These are phyloP conservation scores for Haematococcus sp. DNA, from an alignment of 139 green algal species.

Conservation along the genomic window DNA sequence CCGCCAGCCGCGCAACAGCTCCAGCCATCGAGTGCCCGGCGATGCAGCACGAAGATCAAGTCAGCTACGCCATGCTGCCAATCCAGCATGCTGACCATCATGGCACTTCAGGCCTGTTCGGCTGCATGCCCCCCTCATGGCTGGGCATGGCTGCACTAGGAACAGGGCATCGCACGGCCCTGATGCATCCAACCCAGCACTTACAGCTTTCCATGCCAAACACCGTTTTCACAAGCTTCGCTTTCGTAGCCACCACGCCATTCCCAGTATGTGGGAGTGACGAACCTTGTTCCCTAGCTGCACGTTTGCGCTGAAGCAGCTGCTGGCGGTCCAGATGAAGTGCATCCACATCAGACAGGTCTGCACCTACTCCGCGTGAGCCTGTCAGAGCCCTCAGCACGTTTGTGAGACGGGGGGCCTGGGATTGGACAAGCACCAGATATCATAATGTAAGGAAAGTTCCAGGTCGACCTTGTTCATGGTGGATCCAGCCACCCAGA, in stretches of 20 bases:
- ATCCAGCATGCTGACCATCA: too few species aligned
- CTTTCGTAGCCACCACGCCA: background rate
- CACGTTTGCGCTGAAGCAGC: background rate
- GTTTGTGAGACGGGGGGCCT: constrained; percentile 25
- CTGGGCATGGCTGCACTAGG: background rate
- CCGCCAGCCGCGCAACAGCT: too few species aligned
- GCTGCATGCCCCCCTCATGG: too few species aligned
- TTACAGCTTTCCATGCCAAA: background rate
- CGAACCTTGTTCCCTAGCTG: background rate
- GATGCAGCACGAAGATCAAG: too few species aligned
- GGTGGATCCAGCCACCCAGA: too few species aligned
- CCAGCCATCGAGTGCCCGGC: too few species aligned
- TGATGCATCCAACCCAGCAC: background rate
- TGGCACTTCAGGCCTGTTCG: too few species aligned
- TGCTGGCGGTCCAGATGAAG: background rate
- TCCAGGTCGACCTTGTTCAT: too few species aligned
- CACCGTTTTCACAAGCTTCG: too few species aligned
- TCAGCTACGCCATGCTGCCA: too few species aligned
- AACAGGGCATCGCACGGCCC: background rate
- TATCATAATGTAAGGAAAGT: too few species aligned
- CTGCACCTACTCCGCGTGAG: background rate
- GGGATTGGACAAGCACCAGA: background rate
- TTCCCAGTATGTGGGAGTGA: background rate
- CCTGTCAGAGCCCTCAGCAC: constrained; percentile 1
- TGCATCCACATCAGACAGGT: constrained; percentile 7